Conservation (phyloP, 2,329 filamentous ascomycete species). For the Hirsutella rhossiliensis region DNA sequence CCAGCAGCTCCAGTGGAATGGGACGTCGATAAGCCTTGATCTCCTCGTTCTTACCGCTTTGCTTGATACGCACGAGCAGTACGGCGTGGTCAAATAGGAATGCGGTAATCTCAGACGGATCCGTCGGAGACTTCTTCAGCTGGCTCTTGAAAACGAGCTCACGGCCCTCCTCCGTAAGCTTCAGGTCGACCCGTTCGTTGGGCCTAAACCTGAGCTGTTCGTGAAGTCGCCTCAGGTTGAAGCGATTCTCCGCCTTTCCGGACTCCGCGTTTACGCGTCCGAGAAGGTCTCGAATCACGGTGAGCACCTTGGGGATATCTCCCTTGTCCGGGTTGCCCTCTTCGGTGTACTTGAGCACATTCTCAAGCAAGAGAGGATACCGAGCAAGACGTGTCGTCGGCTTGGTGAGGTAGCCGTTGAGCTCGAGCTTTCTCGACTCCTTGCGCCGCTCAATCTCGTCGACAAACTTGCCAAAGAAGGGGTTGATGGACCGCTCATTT, state of each 20-base stretch:
- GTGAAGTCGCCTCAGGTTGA: conserved; percentile 86
- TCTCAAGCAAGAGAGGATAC: conserved; percentile 85
- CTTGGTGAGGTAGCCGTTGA: conserved; percentile 96
- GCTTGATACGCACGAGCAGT: conserved; percentile 80
- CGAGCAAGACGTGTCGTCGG: conserved; percentile 89
- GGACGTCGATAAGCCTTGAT: conserved; percentile 89
- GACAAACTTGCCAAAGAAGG: conserved; percentile 78
- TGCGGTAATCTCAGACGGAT: conserved; percentile 80
- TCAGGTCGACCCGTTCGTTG: conserved; percentile 84
- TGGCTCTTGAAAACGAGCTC: conserved; percentile 90
- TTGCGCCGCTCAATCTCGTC: conserved; percentile 94
- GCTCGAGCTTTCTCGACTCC: conserved; percentile 89
- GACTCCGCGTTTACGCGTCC: conserved; percentile 87
- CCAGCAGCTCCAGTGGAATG: conserved; percentile 83
- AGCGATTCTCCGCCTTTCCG: conserved; percentile 94
- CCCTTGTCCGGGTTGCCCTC: conserved; percentile 82
- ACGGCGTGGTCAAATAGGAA: conserved; percentile 97
- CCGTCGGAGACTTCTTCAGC: conserved; percentile 84
- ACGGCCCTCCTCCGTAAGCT: conserved; percentile 84
- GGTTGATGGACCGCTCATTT: conserved; percentile 81
- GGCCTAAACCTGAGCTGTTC: conserved; percentile 83
- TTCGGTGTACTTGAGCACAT: conserved; percentile 82
- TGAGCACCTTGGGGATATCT: conserved; percentile 83
- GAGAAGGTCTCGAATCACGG: conserved; percentile 75
- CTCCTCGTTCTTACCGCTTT: conserved; percentile 85